Evolutionary conservation across 768 basidiomycete genomes (phyloP).

Genomic region (Termitomyces sp.): DNA sequence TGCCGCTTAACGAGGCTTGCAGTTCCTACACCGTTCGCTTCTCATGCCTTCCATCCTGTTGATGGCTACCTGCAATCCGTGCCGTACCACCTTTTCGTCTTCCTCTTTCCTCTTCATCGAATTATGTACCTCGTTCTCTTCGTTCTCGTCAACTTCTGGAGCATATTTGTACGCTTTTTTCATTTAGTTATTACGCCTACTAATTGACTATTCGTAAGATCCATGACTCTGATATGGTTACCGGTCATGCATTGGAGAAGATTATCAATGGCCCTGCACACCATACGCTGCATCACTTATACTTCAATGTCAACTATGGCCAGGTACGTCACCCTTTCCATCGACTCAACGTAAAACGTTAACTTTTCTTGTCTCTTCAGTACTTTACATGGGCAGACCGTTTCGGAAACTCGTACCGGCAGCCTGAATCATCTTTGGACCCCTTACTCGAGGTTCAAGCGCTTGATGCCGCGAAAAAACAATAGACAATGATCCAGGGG

Average conservation of each 20-base stretch:
- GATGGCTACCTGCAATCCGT: slow-evolving; percentile 94
- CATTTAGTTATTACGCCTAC: neutral
- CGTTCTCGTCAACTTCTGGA: slow-evolving; percentile 92
- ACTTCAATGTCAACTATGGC: slow-evolving; percentile 96
- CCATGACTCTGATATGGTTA: slow-evolving; percentile 99
- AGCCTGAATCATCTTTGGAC: slow-evolving; percentile 79
- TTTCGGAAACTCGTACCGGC: slow-evolving; percentile 79
- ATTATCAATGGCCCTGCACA: slow-evolving; percentile 98
- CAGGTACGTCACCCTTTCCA: slow-evolving; percentile 44
- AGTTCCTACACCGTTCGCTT: slow-evolving; percentile 98
- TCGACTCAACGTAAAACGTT: neutral
- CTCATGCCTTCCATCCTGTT: slow-evolving; percentile 95
- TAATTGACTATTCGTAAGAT: slow-evolving; percentile 47
- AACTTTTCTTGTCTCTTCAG: slow-evolving; percentile 31
- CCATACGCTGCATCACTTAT: slow-evolving; percentile 94
- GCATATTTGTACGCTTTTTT: slow-evolving; percentile 65
- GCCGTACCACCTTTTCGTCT: slow-evolving; percentile 91
- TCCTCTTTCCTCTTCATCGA: slow-evolving; percentile 88
- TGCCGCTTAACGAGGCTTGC: neutral
- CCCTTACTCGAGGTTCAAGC: slow-evolving; percentile 68
- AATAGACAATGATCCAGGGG: slow-evolving; percentile 8
- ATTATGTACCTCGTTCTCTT: slow-evolving; percentile 80
- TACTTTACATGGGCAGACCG: slow-evolving; percentile 97
- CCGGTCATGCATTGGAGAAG: slow-evolving; percentile 80
- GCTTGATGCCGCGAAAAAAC: slow-evolving; percentile 17